Conservation (phyloP, 1,284 basidiomycete genomes). For the Thecaphora thlaspeos region DNA sequence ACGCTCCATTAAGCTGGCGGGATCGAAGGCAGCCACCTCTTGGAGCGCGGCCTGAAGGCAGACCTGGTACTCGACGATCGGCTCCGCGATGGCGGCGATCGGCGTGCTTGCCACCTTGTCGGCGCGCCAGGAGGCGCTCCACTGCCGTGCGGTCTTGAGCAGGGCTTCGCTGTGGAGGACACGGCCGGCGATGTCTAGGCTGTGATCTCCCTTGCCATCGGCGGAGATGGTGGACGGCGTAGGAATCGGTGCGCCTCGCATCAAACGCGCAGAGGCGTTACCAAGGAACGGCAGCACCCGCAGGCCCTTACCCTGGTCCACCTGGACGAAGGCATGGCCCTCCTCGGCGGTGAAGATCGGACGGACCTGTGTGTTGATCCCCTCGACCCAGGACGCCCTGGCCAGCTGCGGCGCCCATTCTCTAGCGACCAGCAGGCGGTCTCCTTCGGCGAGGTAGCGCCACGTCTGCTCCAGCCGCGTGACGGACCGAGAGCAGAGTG, state of each 20-base stretch:
- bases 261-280: conserved; percentile 20
- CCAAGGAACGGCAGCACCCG: conserved; percentile 37
- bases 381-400: conserved; percentile 50
- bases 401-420: conserved; percentile 47
- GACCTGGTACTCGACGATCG: conserved; percentile 36
- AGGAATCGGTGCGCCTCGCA: no score
- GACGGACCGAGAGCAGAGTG: conserved; percentile 53
- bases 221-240: not conserved
- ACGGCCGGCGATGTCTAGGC: conserved; percentile 4
- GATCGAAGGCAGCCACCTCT: conserved; percentile 3
- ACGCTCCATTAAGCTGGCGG: conserved; percentile 14
- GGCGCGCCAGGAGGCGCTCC: conserved; percentile 18
- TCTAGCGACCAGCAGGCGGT: conserved; percentile 36
- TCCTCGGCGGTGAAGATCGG: conserved; percentile 22
- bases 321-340: conserved; percentile 8
- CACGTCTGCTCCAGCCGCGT: conserved; percentile 48
- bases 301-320: conserved; percentile 6
- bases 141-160: conserved; percentile 6
- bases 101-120: conserved; percentile 1
- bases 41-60: conserved; percentile 19
- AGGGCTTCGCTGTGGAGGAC: conserved; percentile 13
- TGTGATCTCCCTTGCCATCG: not conserved
- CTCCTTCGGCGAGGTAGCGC: conserved; percentile 45
- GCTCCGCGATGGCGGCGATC: conserved; percentile 12
- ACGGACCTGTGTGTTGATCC: conserved; percentile 14